A percentile compares a stretch with the other conserved stretches of the same genome.
phyloP scores from a whole-genome alignment of 2,329 filamentous ascomycete genomes.

The Onygenales sp. region DNA sequence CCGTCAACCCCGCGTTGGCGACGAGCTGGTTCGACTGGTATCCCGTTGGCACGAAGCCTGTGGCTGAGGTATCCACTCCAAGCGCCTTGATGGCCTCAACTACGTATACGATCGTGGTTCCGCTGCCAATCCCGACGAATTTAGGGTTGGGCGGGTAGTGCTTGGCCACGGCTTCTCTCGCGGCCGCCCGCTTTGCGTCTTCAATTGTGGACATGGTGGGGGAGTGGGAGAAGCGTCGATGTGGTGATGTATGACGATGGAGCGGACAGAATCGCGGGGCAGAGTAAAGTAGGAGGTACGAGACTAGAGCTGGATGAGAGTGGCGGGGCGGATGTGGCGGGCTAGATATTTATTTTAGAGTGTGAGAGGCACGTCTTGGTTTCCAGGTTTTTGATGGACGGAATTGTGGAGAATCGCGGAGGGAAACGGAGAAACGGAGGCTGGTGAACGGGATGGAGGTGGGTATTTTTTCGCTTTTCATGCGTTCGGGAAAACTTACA shows the following conservation, averaged over 20 bases:
- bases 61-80: constrained; percentile 40
- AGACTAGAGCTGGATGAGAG: background rate
- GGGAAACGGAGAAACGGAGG: background rate
- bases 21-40: constrained; percentile 86
- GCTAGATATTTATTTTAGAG: background rate
- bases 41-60: constrained; percentile 86
- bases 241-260: background rate
- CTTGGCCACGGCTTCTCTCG: constrained; percentile 47
- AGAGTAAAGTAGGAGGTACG: background rate
- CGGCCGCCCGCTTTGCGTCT: constrained; percentile 51
- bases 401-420: constrained; percentile 3
- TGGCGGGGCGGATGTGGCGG: background rate
- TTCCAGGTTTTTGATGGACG: background rate
- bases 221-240: background rate
- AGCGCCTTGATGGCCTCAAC: constrained; percentile 53
- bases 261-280: background rate
- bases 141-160: constrained; percentile 49
- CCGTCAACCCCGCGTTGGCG: constrained; percentile 62
- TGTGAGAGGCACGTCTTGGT: background rate
- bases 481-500: background rate
- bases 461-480: background rate
- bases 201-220: constrained; percentile 39
- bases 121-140: constrained; percentile 56
- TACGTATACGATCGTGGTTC: constrained; percentile 58
- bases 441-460: background rate